Base-by-base conservation (phyloP, 805 yeast genomes). In the Ogataea siamensis region DNA sequence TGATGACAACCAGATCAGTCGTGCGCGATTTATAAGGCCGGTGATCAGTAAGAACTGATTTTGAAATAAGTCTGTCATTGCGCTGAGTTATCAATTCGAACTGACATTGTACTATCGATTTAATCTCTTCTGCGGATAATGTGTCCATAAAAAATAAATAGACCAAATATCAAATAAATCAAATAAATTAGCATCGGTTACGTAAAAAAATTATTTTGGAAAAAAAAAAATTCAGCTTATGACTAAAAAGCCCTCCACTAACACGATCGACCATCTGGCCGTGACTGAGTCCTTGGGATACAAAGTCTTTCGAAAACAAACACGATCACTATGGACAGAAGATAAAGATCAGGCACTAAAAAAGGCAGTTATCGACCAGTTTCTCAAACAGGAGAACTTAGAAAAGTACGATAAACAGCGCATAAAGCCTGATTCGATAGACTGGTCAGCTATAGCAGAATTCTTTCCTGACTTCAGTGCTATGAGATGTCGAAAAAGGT, bases 401-500 rank as follows among this genome's bases (percentile, higher is more conserved):
- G 26, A 40, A 1, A 18, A 16, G 12, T 58, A 54, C 39, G 42
- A 45, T 11, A 46, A 53, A 31, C 58, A 62, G 33, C 51, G 42
- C 14, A 49, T 69, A 5, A 60, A 63, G 27, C 49, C 62, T 0
- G 76, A 73, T 19, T 40, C 46, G 0, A 69, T 83, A 7, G 70
- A 78, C 37, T 84, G 94, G 94, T 85, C 80, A 21, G 43, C 46
- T 37, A 69, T 80, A 27, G 74, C 80, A 47, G 67, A 46, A 48
- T 64, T 43, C 54, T 71, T 64, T 58, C 71, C 52, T 46, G 53
- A 67, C 23, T 58, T 96, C 37, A 80, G 83, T 50, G 72, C 87
- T 9, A 87, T 84, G 51, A 95, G 87, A 56, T 84, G 95, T 55
- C 73, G 87, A 23, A 88, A 87, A 58, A 65, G 97, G 41, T 89